These are phyloP conservation scores for Penicillium janthinellum DNA, from an alignment of 2,329 filamentous ascomycete species.

Conservation along the genomic window DNA sequence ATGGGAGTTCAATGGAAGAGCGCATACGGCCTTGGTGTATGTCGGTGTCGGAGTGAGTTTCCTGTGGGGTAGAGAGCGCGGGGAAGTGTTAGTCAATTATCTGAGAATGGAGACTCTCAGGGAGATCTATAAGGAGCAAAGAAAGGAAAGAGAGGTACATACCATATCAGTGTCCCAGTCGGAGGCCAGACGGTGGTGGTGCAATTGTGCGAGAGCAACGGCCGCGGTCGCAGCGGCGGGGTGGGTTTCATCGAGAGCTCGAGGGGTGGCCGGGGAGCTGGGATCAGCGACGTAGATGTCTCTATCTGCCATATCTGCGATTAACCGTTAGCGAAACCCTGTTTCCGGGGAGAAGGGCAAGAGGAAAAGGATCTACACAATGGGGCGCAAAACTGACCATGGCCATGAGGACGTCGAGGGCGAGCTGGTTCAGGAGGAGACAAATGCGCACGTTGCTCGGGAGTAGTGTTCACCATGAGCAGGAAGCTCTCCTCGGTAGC, in stretches of 20 bases:
- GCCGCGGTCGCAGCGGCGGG: conserved; percentile 75
- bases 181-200: conserved; percentile 72
- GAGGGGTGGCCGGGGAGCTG: conserved; percentile 68
- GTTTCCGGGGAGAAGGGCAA: background rate
- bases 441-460: conserved; percentile 67
- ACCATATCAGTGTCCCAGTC: conserved; percentile 80
- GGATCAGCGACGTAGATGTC: conserved; percentile 69
- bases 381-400: conserved; percentile 29
- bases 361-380: background rate
- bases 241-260: conserved; percentile 69
- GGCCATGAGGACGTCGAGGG: conserved; percentile 41
- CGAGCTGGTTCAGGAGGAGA: conserved; percentile 45
- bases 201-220: conserved; percentile 82
- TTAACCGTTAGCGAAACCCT: conserved; percentile 23
- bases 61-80: conserved; percentile 49
- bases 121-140: background rate
- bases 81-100: conserved; percentile 20
- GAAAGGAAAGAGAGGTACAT: conserved; percentile 35
- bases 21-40: conserved; percentile 64
- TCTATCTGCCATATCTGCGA: conserved; percentile 62
- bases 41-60: conserved; percentile 72
- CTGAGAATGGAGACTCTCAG: background rate
- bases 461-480: conserved; percentile 91
- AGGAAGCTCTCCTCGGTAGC: conserved; percentile 97
- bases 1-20: conserved; percentile 70